Evolutionary conservation across 2,329 filamentous ascomycete species (phyloP), one percentile per base, ranked within the genome.

Genomic region (Emydomyces testavorans): DNA sequence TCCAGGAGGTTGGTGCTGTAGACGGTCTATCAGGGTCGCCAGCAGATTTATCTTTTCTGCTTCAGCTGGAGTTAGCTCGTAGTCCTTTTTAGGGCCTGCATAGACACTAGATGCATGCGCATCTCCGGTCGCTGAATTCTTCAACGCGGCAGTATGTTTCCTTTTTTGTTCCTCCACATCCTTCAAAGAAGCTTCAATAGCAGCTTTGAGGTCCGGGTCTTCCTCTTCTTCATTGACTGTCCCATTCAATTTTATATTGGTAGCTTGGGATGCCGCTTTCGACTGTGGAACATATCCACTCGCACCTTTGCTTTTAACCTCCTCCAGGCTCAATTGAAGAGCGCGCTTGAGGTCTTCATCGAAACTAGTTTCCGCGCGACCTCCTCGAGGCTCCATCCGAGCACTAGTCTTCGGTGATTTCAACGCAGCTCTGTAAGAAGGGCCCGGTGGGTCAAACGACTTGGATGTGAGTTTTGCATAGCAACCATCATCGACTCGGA

Each of bases 121-220:
- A 1, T 73, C 69, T 31, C 71, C 74, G 0, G 77, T 75, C 1
- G 83, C 77, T 52, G 92, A 86, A 60, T 86, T 80, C 62, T 92
- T 93, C 57, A 96, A 75, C 1, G 80, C 80, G 4, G 83, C 85
- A 1, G 88, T 80, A 63, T 96, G 88, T 56, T 81, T 82, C 67
- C 90, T 83, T 72, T 98, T 96, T 64, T 98, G 90, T 64, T 95
- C 85, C 66, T 98, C 92, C 87, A 96, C 95, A 61, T 98, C 92
- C 20, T 85, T 84, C 50, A 98, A 65, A 4, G 92, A 96, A 15
- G 93, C 89, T 29, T 89, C 90, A 61, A 98, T 96, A 3, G 92
- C 92, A 21, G 90, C 88, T 62, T 92, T 93, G 23, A 98, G 70
- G 59, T 96, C 90, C 0, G 86, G 83, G 60, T 98, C 92, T 48